phyloP scores from a whole-genome alignment of 2,329 filamentous ascomycete genomes.

The Dactylellina drechsleri region DNA sequence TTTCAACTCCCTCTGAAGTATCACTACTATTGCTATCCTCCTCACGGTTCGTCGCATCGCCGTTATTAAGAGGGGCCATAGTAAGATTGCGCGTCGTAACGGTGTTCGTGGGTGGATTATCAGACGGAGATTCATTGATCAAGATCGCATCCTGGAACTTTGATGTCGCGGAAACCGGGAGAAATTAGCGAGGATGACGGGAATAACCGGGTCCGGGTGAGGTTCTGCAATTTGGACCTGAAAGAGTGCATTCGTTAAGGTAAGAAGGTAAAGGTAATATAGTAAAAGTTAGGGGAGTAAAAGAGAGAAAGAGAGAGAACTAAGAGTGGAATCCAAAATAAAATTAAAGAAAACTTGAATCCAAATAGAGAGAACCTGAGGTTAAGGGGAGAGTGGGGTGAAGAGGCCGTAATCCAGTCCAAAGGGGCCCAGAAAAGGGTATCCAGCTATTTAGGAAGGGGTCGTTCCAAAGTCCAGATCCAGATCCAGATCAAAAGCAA shows the following conservation, averaged over 20 bases:
- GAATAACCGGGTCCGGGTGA: slow-evolving; percentile 5
- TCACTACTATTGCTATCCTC: too few relatives aligned
- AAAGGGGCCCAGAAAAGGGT: slow-evolving; percentile 3
- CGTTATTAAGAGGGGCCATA: too few relatives aligned
- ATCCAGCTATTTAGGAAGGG: background rate
- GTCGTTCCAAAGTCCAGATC: slow-evolving; percentile 15
- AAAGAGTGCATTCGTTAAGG: slow-evolving; percentile 10
- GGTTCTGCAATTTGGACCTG: slow-evolving; percentile 13
- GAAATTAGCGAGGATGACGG: slow-evolving; percentile 29
- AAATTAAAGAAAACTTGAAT: too few relatives aligned
- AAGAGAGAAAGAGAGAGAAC: background rate
- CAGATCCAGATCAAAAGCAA: slow-evolving; percentile 21
- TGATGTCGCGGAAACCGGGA: background rate
- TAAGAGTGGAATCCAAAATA: too few relatives aligned
- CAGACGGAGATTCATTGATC: background rate
- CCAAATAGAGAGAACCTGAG: too few relatives aligned
- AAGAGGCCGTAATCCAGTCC: background rate
- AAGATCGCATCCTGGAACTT: slow-evolving; percentile 25
- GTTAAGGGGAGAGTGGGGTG: too few relatives aligned
- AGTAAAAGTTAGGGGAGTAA: background rate
- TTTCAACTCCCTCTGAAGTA: too few relatives aligned
- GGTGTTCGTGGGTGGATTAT: too few relatives aligned
- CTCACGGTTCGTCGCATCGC: too few relatives aligned
- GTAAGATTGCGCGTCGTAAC: too few relatives aligned
- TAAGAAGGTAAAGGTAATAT: background rate